Base-by-base conservation (phyloP, 2,329 filamentous ascomycete genomes). In the Coleophoma eucalyptorum region DNA sequence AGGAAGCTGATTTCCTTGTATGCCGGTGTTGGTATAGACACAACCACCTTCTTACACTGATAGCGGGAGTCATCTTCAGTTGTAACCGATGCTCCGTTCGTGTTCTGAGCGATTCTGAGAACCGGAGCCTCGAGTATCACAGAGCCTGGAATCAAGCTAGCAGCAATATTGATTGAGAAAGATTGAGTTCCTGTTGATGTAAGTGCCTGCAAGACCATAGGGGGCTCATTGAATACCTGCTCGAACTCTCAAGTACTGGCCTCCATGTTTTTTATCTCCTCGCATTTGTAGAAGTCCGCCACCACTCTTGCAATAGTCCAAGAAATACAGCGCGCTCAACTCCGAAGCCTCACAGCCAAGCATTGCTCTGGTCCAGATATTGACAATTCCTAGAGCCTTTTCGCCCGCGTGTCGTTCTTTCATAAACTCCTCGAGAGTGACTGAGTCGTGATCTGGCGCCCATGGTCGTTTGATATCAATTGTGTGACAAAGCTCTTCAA, bases 261-360 rank as follows among this genome's bases (percentile, higher is more conserved):
- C 80, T 5, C 79, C 80, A 33, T 70, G 58, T 49, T 75, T 73
- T n/a, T 65, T 58, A 56, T 82, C 79, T 1, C 75, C 78, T 0
- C 74, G 67, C 72, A 82, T 78, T 41, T 72, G 65, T 50, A 77
- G 49, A 1, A 81, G 63, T 0, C 80, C 79, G 3, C 72, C 72
- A 2, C 75, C 75, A 4, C 69, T 71, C 56, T 73, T 75, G 67
- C 75, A 76, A 64, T 82, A 81, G 58, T 78, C 69, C 19, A 83
- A 65, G 56, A 83, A 79, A 58, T 66, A 81, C 1, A 78, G 58
- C 0, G 78, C 77, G 3, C 71, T 75, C 2, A 80, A 56, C 19
- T 81, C 76, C 3, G 45, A 49, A 0, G 76, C 71, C 38, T 78
- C 73, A 1, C 71, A 62, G 2, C 78, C 78, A 1, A 79, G 62